Evolutionary conservation across 352 stramenopile species (phyloP).

Genomic region (Pythium rhizo-oryzae): DNA sequence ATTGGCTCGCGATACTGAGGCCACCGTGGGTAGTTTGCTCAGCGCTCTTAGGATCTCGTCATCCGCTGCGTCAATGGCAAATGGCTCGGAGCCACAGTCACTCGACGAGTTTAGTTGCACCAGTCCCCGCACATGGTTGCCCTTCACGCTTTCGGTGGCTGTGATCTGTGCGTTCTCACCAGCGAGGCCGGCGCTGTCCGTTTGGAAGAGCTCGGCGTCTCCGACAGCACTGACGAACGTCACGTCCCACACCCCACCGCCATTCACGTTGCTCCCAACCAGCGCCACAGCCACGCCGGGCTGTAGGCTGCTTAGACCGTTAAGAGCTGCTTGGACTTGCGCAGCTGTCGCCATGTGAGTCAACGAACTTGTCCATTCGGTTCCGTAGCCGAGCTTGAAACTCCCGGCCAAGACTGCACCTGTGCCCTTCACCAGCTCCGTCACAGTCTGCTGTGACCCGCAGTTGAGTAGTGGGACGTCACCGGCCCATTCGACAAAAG

Average conservation of each 20-base stretch:
- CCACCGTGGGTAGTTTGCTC: neutral
- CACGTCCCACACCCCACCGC: conserved; percentile 44
- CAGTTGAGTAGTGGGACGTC: conserved; percentile 42
- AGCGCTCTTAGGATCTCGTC: conserved; percentile 27
- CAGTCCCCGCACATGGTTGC: conserved; percentile 38
- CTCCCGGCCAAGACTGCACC: conserved; percentile 36
- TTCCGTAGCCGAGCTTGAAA: conserved; percentile 37
- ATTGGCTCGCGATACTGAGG: conserved; percentile 2
- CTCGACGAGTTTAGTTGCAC: conserved; percentile 22
- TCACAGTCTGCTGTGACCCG: conserved; percentile 44
- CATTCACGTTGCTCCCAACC: conserved; percentile 27
- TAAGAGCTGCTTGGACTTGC: conserved; percentile 39
- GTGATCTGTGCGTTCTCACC: conserved; percentile 30
- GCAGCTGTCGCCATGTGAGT: conserved; percentile 29
- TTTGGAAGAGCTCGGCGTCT: conserved; percentile 31
- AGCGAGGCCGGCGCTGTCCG: conserved; percentile 25
- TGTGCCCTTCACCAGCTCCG: conserved; percentile 36
- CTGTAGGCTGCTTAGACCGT: conserved; percentile 23
- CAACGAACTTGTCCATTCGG: conserved; percentile 35
- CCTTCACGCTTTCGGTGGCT: conserved; percentile 29
- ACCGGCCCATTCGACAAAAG: conserved; percentile 48
- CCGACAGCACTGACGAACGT: conserved; percentile 45
- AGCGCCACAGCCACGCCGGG: conserved; percentile 33
- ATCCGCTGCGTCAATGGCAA: conserved; percentile 29
- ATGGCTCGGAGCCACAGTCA: conserved; percentile 26